Base-by-base conservation (phyloP, 108 stramenopile genomes). In the Nitzschia sp. region DNA sequence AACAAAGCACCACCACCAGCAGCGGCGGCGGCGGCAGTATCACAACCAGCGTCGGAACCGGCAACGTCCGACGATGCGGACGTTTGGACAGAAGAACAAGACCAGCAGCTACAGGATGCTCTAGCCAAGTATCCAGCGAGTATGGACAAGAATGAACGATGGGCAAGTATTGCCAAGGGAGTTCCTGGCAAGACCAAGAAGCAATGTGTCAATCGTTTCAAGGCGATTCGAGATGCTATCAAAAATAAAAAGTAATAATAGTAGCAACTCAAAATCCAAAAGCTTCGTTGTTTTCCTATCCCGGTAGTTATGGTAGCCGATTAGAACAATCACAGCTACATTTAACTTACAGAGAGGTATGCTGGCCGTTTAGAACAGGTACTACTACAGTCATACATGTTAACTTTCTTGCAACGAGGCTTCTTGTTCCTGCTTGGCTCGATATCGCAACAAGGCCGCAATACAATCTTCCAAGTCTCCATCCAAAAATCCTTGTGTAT, bases 71-170 rank as follows among this genome's bases (percentile, higher is more conserved):
- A 36, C 11, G 62, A 61, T 18, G 68, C 51, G 31, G 64, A 51
- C 24, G 77, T 36, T 28, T 99, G 98, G 98, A 95, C 85, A 9
- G 84, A 85, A 2, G 94, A 93, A 54, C 95, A 99, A 80, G 96
- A 98, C 73, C 68, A 81, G 45, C 85, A 88, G 34, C 84, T 99
- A 2, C 96, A 97, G 78, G 85, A 74, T 0, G 97, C 83, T 32
- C 76, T 99, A 11, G 66, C 78, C 25, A 82, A 86, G 36, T 96
- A 72, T 72, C 97, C 97, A 27, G 76, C 94, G 21, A 79, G 79
- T 30, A 96, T 99, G 93, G 97, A 97, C 17, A 99, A 98, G 79
- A 97, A 97, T 73, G 98, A 97, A 70, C 90, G 98, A 27, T 99
- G 98, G 98, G 80, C 79, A 13, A 67, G 55, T 24, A 98, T 99